Evolutionary conservation across 176 grass and related monocot genomes (phyloP).

Genomic region (Hsuehochloa calcarea): DNA sequence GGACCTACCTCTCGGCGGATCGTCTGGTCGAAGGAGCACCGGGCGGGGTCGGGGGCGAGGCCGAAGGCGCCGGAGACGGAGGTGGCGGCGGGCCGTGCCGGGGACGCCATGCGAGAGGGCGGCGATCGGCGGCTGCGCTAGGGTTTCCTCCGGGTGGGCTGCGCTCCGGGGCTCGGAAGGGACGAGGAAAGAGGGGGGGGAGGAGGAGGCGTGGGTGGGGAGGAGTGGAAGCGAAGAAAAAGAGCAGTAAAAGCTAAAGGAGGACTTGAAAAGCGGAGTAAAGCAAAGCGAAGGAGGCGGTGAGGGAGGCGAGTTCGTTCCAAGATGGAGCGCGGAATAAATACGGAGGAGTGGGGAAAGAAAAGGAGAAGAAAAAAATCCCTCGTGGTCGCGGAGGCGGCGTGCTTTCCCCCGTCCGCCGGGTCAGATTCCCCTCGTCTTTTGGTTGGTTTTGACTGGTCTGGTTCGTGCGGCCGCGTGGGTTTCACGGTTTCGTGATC

Average conservation of each 20-base stretch:
- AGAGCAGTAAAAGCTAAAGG: constrained; percentile 37
- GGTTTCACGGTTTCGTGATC: not conserved
- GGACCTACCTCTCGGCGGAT: constrained; percentile 38
- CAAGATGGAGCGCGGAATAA: constrained; percentile 22
- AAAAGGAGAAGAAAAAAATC: not conserved
- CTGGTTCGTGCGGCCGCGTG: not conserved
- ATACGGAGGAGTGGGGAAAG: not conserved
- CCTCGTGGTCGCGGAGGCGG: not conserved
- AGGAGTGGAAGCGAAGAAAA: constrained; percentile 23
- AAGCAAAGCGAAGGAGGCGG: not conserved
- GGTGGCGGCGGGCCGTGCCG: constrained; percentile 38
- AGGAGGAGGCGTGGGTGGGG: constrained; percentile 13
- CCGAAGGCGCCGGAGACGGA: constrained; percentile 56
- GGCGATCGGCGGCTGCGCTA: constrained; percentile 21
- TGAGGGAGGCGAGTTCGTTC: not conserved
- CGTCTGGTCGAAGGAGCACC: constrained; percentile 55
- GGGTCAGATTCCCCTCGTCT: not conserved
- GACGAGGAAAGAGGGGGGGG: not conserved
- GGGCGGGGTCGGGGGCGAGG: constrained; percentile 40
- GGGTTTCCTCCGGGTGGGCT: constrained; percentile 17
- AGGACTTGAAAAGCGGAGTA: not conserved
- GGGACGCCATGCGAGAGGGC: constrained; percentile 33
- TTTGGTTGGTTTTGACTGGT: not conserved
- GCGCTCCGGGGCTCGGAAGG: constrained; percentile 1
- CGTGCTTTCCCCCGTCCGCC: not conserved